Percentiles rank a stretch among this genome's conserved stretches.
Evolutionary conservation across 2,329 filamentous ascomycete species (phyloP).

Genomic region (Hypoxylon sp.): DNA sequence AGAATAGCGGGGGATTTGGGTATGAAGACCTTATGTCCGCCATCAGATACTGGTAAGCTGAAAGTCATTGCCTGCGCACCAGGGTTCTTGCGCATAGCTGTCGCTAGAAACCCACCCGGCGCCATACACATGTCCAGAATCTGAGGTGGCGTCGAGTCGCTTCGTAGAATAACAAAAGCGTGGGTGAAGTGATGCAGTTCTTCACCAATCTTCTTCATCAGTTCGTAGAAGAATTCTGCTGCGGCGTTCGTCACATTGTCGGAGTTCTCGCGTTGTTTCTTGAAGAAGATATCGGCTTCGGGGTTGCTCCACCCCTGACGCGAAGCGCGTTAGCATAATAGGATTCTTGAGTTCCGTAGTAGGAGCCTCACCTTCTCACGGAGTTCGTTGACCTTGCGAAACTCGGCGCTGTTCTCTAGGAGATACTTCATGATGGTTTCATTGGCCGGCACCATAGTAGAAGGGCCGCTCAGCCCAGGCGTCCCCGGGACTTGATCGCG

Average conservation of each 20-base stretch:
- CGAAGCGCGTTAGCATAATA: not conserved
- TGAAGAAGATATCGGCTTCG: constrained; percentile 58
- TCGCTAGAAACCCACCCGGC: constrained; percentile 63
- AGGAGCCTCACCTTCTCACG: not conserved
- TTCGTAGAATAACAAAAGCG: constrained; percentile 8
- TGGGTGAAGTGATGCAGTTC: constrained; percentile 51
- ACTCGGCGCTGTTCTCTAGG: not conserved
- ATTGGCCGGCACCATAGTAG: not conserved
- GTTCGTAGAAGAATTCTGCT: constrained; percentile 51
- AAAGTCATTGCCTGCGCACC: constrained; percentile 53
- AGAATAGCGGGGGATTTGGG: not conserved
- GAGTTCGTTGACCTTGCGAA: not conserved
- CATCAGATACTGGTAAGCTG: constrained; percentile 54
- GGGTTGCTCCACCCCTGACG: constrained; percentile 60
- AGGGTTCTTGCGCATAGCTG: constrained; percentile 53
- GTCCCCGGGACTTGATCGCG: not conserved
- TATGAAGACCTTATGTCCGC: constrained; percentile 57
- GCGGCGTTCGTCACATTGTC: constrained; percentile 49
- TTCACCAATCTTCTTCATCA: constrained; percentile 58
- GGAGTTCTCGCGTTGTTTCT: constrained; percentile 53
- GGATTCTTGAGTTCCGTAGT: not conserved
- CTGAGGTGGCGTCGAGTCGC: constrained; percentile 45
- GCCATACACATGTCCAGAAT: constrained; percentile 69
- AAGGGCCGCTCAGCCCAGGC: not conserved
- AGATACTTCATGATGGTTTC: not conserved